Evolutionary conservation across 805 yeast genomes (phyloP), one percentile per base, ranked within the genome.

Genomic region (Candida bentonensis): DNA sequence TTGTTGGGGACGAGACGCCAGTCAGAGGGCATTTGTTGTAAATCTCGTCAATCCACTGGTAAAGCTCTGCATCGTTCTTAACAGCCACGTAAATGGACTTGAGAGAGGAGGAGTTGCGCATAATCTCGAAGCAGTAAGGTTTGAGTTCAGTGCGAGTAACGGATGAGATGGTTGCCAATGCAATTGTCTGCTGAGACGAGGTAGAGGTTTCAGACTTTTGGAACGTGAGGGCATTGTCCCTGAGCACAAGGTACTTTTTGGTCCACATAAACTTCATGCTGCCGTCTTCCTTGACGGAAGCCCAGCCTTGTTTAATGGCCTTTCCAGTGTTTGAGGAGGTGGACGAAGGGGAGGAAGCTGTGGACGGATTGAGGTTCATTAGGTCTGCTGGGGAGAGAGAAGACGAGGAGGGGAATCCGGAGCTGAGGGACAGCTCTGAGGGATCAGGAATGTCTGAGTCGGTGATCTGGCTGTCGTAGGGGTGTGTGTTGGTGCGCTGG

Each of bases 271-370:
- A 87, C 50, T 85, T 74, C 49, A 89, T 66, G 25, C 56, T 48
- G 42, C 96, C 96, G 54, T 89, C 96, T 54, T 89, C 97, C 60
- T 85, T 88, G 47, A 86, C 78, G 44, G 83, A 82, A 21, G 86
- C 88, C 94, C 95, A 88, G 0, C 96, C 96, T 46, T 76, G 70
- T 46, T 74, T 56, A 15, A 56, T 25, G 25, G 53, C 54, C 50
- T 42, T 68, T 60, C 46, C 63, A 62, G 49, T 58, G 23, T 48
- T 44, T 21, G 27, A 59, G 54, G 2, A 59, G 54, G 33, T 41
- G 15, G 40, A 22, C 45, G 50, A 54, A 20, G 44, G 45, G 15
- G 22, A 53, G 58, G 53, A 53, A 62, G 20, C 58, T 62, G 49
- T 17, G 7, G 36, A 30, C 11, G 11, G 7, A 25, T 25, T 25